A percentile compares a stretch with the other conserved stretches of the same genome.
These are phyloP conservation scores for Chrysosphaeria jannelii DNA, from an alignment of 2,329 filamentous ascomycete genomes.

Conservation along the genomic window DNA sequence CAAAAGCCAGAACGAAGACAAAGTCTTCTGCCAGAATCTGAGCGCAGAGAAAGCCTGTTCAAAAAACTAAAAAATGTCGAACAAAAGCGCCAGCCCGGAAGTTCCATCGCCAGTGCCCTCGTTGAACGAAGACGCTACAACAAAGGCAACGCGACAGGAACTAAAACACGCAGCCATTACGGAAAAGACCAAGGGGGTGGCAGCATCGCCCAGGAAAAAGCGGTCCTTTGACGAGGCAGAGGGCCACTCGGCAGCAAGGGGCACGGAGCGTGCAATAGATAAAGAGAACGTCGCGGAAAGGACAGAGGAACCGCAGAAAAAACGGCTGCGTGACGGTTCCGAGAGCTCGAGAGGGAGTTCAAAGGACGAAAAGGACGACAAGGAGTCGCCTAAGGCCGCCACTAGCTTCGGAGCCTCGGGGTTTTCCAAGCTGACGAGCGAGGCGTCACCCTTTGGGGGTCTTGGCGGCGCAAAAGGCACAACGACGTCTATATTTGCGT, in stretches of 20 bases:
- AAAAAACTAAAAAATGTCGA: too few relatives aligned
- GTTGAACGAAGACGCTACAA: constrained; percentile 26
- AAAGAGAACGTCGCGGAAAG: constrained; percentile 7
- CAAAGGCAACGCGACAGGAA: constrained; percentile 30
- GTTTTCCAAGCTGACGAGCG: constrained; percentile 33
- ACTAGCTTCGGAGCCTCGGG: constrained; percentile 31
- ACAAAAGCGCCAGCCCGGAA: constrained; percentile 3
- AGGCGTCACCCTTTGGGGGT: constrained; percentile 32
- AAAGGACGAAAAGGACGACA: constrained; percentile 6
- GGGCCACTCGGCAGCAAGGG: too few relatives aligned
- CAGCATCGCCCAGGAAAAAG: constrained; percentile 32
- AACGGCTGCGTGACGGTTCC: constrained; percentile 23
- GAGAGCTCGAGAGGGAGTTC: constrained; percentile 3
- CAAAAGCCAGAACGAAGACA: too few relatives aligned
- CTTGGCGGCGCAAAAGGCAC: constrained; percentile 14
- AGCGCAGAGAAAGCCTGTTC: too few relatives aligned
- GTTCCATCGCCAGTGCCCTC: constrained; percentile 5
- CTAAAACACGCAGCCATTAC: constrained; percentile 33
- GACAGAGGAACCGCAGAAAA: constrained; percentile 29
- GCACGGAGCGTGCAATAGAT: too few relatives aligned
- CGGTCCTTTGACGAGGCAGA: constrained; percentile 26
- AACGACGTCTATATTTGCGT: constrained; percentile 18
- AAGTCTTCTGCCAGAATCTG: too few relatives aligned
- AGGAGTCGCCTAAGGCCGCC: background rate
- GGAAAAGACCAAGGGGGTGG: constrained; percentile 11